Evolutionary conservation across 2,329 filamentous ascomycete species (phyloP), one percentile per base, ranked within the genome.

Genomic region (Fusarium nematophilum): DNA sequence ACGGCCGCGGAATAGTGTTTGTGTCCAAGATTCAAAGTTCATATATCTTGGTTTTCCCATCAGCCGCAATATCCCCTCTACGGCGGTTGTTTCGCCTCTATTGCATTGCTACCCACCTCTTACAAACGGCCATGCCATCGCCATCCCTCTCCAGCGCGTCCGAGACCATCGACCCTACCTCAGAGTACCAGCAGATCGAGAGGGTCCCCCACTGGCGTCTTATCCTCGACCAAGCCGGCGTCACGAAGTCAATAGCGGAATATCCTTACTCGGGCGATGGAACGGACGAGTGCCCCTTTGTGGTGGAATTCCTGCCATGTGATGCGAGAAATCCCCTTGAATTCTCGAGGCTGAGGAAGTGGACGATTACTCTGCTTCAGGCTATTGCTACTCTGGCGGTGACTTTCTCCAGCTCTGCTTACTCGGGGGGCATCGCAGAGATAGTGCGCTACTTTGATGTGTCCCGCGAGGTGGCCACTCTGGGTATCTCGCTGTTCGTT

Each of bases 361-460:
- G 89, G 89, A 69, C 68, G 11, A 84, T 89, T 59, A 88, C 86
- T 1, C 6, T n/a, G 8, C 40, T 60, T 2, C 59, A 60, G 42
- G 87, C 89, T 3, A 61, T 89, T 6, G 85, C 89, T 7, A 89
- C 88, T 0, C 78, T 92, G 31, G 87, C 82, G 13, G 87, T 91
- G 13, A 80, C 90, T 1, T 89, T 92, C 62, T 84, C 86, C 33
- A 90, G 87, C 6, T 88, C 86, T 1, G 88, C 88, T 5, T 90
- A 86, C 70, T 84, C 83, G 2, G 85, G 85, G 5, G 84, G 84
- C 31, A 71, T 86, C 6, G 45, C 63, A 4, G 76, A 86, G 43
- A 79, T 91, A 37, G 78, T 87, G 8, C 21, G 50, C 0, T 76
- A 85, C 14, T 90, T 91, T 59, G 53, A 74, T 8, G 76, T 85